Base-by-base conservation (phyloP, 192 early-diverging fungal species). In the Backusella luteola region DNA sequence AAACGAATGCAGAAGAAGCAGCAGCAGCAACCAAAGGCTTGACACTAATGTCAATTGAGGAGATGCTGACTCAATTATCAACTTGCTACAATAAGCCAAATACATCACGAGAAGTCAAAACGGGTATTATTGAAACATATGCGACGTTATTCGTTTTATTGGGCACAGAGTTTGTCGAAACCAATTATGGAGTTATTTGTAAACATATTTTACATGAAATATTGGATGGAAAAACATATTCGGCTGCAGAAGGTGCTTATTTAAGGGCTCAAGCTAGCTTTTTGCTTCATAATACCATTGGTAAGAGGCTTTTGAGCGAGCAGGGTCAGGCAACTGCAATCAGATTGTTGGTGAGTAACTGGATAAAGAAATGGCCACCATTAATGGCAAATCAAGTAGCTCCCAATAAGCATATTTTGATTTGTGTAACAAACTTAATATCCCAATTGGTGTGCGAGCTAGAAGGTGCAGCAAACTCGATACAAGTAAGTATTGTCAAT, bases 121-220 rank as follows among this genome's bases (percentile, higher is more conserved):
- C 93, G 0, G 96, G 94, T 15, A 85, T 97, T 1, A 80, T 95
- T 14, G 94, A 97, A 76, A 85, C 90, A 6, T 97, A 96, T 83
- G 88, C 92, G 0, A 84, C 88, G 1, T 74, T 96, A 2, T 90
- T 96, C 59, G 83, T 89, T 38, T 81, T 89, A 75, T 85, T 96
- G 4, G 96, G 96, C 19, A 79, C 89, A 1, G 78, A 80, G 3
- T 89, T 90, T 56, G 88, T 96, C 4, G 95, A 94, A 75, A 56
- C 80, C 19, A 89, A 99, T 73, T 97, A 97, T 74, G 73, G 85
- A 0, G 52, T 75, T 6, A 93, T 98, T 76, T 71, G 88, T 8
- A 89, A 85, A 35, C 93, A 95, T 71, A 69, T 96, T 6, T 75
- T 95, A 19, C 79, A 86, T 4, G 91, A 90, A 17, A 69, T 95